Conservation (phyloP, 805 yeast species). For the Pichia thaimueangensis region DNA sequence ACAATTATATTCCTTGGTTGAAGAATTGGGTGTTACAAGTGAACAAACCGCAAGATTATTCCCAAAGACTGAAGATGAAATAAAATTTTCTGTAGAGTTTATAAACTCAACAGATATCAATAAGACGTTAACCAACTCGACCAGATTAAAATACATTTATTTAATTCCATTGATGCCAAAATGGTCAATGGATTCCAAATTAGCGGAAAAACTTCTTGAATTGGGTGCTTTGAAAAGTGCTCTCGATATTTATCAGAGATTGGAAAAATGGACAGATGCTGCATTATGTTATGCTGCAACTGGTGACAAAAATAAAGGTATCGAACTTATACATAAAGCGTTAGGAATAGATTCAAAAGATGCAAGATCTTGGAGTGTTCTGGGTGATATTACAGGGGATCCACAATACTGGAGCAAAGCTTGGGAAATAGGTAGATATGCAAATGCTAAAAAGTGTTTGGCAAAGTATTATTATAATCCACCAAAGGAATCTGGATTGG, state of each 20-base stretch:
- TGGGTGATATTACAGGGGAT: constrained; percentile 80
- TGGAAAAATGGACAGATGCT: constrained; percentile 70
- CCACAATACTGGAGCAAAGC: constrained; percentile 75
- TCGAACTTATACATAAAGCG: constrained; percentile 47
- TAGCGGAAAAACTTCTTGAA: constrained; percentile 84
- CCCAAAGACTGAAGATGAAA: constrained; percentile 35
- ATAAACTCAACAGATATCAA: constrained; percentile 5
- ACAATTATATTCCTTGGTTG: constrained; percentile 88
- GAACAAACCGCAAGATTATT: constrained; percentile 47
- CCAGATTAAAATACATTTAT: constrained; percentile 64
- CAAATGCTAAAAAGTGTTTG: constrained; percentile 79
- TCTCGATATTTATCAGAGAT: constrained; percentile 76
- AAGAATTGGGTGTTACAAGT: constrained; percentile 67
- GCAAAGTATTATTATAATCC: constrained; percentile 67
- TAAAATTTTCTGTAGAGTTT: constrained; percentile 20
- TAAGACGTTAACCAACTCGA: constrained; percentile 34
- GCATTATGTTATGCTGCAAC: constrained; percentile 88
- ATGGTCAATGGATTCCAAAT: constrained; percentile 73
- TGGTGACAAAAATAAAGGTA: constrained; percentile 67
- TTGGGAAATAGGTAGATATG: constrained; percentile 79
- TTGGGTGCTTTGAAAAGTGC: constrained; percentile 84
- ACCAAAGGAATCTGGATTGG: constrained; percentile 46
- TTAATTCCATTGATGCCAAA: constrained; percentile 72
- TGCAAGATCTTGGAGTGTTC: constrained; percentile 74
- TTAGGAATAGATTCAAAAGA: constrained; percentile 57